phyloP scores from a whole-genome alignment of 805 yeast genomes.

The Candida railenensis region DNA sequence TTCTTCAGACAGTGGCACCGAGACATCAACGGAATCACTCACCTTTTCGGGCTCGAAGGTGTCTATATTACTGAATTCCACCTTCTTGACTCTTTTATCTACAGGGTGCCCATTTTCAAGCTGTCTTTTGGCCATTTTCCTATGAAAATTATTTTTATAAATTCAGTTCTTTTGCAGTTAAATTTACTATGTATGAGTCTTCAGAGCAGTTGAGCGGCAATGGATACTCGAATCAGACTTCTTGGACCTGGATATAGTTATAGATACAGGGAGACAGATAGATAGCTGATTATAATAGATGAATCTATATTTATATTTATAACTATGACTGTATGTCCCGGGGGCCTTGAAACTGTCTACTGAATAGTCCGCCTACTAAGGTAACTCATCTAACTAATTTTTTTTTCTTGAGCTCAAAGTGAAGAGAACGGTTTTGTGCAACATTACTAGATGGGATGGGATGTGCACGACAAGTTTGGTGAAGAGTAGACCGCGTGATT shows the following conservation, averaged over 20 bases:
- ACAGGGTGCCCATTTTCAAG: background rate
- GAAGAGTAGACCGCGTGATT: background rate
- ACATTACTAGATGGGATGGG: background rate
- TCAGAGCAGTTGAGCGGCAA: background rate
- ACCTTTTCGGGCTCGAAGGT: background rate
- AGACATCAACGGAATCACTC: slow-evolving; percentile 10
- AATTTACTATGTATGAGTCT: no score
- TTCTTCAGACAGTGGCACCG: slow-evolving; percentile 18
- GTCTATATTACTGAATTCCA: background rate
- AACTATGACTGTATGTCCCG: background rate
- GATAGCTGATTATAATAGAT: background rate
- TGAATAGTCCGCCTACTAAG: background rate
- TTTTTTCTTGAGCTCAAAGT: background rate
- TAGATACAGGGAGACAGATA: background rate
- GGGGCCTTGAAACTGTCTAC: background rate
- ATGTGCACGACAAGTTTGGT: background rate
- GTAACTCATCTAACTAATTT: background rate
- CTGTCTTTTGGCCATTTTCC: background rate
- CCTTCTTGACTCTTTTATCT: background rate
- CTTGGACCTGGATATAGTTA: background rate
- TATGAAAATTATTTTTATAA: no score
- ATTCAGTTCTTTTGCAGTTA: no score
- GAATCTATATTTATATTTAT: background rate
- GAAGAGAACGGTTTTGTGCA: background rate
- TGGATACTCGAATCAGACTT: background rate